Evolutionary conservation across 352 stramenopile genomes (phyloP).

Genomic region (Pythium aristosporum): DNA sequence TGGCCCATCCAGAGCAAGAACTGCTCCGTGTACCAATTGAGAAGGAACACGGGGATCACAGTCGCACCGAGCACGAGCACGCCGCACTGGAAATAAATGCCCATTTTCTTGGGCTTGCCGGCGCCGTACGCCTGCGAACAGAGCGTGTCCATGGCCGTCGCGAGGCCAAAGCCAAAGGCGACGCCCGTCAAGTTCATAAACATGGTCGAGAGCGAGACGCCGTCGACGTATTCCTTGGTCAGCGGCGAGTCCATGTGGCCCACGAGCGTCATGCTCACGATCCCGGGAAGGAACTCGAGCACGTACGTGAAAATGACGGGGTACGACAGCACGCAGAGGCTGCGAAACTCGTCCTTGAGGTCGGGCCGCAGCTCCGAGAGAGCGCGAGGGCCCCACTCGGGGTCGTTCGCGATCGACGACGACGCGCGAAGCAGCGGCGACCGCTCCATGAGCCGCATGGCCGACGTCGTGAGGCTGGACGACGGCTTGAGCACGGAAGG

Average conservation of each 20-base stretch:
- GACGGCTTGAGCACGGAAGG: no score
- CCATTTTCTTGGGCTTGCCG: conserved; percentile 61
- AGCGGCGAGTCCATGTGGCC: conserved; percentile 57
- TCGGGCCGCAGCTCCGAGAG: not conserved
- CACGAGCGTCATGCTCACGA: conserved; percentile 55
- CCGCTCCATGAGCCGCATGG: conserved; percentile 36
- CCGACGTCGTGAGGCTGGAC: conserved; percentile 20
- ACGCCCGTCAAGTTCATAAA: conserved; percentile 74
- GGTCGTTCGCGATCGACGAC: conserved; percentile 29
- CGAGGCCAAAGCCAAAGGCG: conserved; percentile 49
- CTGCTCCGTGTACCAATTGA: conserved; percentile 59
- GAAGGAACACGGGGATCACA: conserved; percentile 46
- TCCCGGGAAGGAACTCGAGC: conserved; percentile 53
- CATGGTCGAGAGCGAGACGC: conserved; percentile 51
- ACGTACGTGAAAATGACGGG: conserved; percentile 31
- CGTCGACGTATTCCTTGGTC: conserved; percentile 60
- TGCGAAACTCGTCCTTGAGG: conserved; percentile 8
- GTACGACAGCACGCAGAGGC: conserved; percentile 6
- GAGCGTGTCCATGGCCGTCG: conserved; percentile 77
- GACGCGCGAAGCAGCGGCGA: conserved; percentile 38
- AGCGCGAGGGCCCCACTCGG: conserved; percentile 28
- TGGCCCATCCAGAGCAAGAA: conserved; percentile 50
- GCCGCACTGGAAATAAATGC: conserved; percentile 72
- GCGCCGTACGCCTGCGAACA: conserved; percentile 84
- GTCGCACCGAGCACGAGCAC: conserved; percentile 48